phyloP scores from a whole-genome alignment of 495 filamentous ascomycete genomes.

The Cercophora sp. region DNA sequence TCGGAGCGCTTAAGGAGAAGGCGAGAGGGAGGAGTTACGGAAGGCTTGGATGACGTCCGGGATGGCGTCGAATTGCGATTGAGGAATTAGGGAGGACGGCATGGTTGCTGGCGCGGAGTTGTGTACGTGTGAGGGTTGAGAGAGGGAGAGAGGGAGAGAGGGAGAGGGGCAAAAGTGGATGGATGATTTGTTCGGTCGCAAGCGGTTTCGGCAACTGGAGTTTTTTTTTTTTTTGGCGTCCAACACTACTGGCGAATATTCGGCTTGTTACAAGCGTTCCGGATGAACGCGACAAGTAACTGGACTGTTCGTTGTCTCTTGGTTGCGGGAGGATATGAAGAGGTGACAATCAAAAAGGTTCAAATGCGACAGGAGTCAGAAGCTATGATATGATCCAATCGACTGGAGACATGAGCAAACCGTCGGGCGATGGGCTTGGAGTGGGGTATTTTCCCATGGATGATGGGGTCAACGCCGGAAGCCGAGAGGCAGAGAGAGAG shows the following conservation, averaged over 20 bases:
- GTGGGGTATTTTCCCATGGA: background rate
- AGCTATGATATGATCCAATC: background rate
- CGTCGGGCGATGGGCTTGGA: background rate
- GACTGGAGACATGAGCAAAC: background rate
- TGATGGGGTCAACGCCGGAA: too few species aligned
- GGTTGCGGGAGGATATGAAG: background rate
- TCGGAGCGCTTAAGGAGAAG: conserved; percentile 7
- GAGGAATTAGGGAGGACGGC: conserved; percentile 38
- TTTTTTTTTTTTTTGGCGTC: conserved; percentile 1
- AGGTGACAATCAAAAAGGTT: background rate
- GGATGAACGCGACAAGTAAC: too few species aligned
- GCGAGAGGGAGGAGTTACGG: conserved; percentile 49
- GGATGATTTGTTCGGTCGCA: background rate
- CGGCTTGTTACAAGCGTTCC: too few species aligned
- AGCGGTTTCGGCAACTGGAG: conserved; percentile 3
- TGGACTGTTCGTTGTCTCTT: background rate
- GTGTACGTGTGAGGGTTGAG: background rate
- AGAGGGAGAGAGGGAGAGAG: background rate
- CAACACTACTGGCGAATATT: too few species aligned
- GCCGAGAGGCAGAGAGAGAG: background rate
- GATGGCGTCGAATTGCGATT: conserved; percentile 72
- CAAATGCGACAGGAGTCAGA: too few species aligned
- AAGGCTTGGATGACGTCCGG: conserved; percentile 81
- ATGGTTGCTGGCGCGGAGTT: conserved; percentile 24
- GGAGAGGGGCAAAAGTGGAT: background rate